phyloP scores from a whole-genome alignment of 495 filamentous ascomycete species.

The Cryomyces minteri region DNA sequence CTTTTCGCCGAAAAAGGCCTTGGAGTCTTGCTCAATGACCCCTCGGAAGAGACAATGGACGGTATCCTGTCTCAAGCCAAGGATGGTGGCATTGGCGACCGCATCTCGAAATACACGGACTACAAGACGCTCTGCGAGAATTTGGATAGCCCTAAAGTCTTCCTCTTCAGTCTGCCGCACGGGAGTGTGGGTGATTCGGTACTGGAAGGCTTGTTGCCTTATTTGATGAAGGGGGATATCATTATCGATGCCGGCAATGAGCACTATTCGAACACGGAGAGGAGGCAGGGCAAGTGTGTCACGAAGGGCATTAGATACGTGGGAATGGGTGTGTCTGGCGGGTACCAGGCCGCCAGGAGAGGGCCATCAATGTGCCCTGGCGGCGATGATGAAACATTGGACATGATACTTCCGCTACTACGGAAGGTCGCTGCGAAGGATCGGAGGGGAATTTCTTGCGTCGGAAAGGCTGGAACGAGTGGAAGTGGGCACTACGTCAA shows the following conservation, averaged over 20 bases:
- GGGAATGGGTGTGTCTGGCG: slow-evolving; percentile 50
- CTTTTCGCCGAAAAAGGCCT: slow-evolving; percentile 43
- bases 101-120: slow-evolving; percentile 1
- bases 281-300: slow-evolving; percentile 36
- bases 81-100: slow-evolving; percentile 2
- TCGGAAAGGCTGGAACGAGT: slow-evolving; percentile 38
- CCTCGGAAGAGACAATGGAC: slow-evolving; percentile 30
- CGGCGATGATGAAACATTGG: slow-evolving; percentile 36
- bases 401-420: slow-evolving; percentile 44
- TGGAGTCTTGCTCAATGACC: slow-evolving; percentile 42
- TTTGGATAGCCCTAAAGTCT: slow-evolving; percentile 17
- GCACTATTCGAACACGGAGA: slow-evolving; percentile 47
- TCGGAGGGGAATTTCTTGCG: slow-evolving; percentile 37
- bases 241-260: slow-evolving; percentile 60
- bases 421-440: slow-evolving; percentile 43
- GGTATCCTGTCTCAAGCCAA: slow-evolving; percentile 6
- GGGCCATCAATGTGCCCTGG: slow-evolving; percentile 49
- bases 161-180: slow-evolving; percentile 53
- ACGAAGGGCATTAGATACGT: slow-evolving; percentile 41
- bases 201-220: slow-evolving; percentile 34
- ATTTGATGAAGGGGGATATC: slow-evolving; percentile 43
- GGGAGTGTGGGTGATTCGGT: slow-evolving; percentile 49
- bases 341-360: slow-evolving; percentile 46
- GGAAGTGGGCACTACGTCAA: slow-evolving; percentile 59
- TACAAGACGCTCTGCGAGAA: slow-evolving; percentile 8